phyloP scores from a whole-genome alignment of 495 filamentous ascomycete species.

The Podospora comata region DNA sequence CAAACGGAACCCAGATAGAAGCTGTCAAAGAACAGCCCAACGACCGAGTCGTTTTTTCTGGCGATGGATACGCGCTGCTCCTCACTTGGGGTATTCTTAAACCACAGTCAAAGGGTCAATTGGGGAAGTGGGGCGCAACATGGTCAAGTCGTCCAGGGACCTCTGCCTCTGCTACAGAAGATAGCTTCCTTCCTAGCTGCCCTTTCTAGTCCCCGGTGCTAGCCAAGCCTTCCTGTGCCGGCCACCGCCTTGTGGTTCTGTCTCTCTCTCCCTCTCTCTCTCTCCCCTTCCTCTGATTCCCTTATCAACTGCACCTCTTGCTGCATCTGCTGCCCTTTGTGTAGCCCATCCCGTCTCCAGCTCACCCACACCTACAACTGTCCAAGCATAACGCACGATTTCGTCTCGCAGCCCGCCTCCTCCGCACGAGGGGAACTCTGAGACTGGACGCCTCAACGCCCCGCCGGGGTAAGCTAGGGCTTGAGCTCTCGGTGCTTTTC shows the following conservation, averaged over 20 bases:
- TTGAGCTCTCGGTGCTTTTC: conserved; percentile 25
- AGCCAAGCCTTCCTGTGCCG: conserved; percentile 8
- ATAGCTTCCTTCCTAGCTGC: conserved; percentile 7
- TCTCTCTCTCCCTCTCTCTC: neutral
- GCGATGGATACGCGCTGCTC: conserved; percentile 8
- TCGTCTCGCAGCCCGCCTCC: conserved; percentile 4
- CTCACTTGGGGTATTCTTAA: conserved; percentile 18
- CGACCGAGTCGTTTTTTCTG: conserved; percentile 17
- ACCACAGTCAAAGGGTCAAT: conserved; percentile 14
- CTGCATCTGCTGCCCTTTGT: neutral
- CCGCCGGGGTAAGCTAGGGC: conserved; percentile 11
- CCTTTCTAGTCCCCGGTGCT: neutral
- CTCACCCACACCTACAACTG: neutral
- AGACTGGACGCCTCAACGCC: conserved; percentile 28
- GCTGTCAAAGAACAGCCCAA: conserved; percentile 8
- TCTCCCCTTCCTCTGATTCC: neutral
- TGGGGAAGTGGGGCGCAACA: conserved; percentile 23
- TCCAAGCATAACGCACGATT: conserved; percentile 8
- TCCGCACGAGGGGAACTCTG: conserved; percentile 15
- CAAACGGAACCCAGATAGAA: neutral
- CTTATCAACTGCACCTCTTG: neutral
- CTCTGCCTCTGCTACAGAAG: neutral
- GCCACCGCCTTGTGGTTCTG: neutral
- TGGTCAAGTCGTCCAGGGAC: neutral
- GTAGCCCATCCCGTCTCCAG: conserved; percentile 2